Percentiles rank a stretch among this genome's conserved stretches.
phyloP scores from a whole-genome alignment of 148 eudicot species.

The Fallopia convolvulus region DNA sequence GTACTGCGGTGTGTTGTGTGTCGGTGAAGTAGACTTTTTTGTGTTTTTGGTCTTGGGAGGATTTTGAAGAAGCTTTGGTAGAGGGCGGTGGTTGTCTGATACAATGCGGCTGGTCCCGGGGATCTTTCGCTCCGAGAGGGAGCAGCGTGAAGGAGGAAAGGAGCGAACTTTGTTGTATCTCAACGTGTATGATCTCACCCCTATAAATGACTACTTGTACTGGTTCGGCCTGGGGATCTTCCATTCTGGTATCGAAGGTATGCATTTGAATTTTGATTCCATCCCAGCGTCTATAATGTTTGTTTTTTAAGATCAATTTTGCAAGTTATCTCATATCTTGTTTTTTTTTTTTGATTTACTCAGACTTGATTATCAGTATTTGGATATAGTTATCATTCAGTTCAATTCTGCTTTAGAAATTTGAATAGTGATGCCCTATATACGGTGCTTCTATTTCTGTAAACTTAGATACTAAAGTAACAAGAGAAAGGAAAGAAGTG shows the following conservation, averaged over 20 bases:
- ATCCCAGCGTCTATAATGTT: background rate
- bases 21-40: background rate
- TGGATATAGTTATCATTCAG: background rate
- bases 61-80: background rate
- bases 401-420: background rate
- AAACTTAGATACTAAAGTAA: background rate
- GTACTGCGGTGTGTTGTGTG: background rate
- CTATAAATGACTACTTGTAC: constrained; percentile 56
- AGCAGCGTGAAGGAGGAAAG: constrained; percentile 26
- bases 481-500: background rate
- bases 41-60: background rate
- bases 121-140: constrained; percentile 29
- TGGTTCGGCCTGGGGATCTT: constrained; percentile 64
- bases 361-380: background rate
- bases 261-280: background rate
- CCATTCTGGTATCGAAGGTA: constrained; percentile 84
- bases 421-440: background rate
- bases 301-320: background rate
- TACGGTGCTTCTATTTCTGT: background rate
- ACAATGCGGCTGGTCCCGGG: constrained; percentile 43
- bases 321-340: background rate
- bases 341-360: background rate
- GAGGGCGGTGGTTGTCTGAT: background rate
- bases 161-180: constrained; percentile 35
- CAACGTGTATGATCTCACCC: constrained; percentile 70